These are phyloP conservation scores for Gigaspora rosea DNA, from an alignment of 192 early-diverging fungal species.

Conservation along the genomic window DNA sequence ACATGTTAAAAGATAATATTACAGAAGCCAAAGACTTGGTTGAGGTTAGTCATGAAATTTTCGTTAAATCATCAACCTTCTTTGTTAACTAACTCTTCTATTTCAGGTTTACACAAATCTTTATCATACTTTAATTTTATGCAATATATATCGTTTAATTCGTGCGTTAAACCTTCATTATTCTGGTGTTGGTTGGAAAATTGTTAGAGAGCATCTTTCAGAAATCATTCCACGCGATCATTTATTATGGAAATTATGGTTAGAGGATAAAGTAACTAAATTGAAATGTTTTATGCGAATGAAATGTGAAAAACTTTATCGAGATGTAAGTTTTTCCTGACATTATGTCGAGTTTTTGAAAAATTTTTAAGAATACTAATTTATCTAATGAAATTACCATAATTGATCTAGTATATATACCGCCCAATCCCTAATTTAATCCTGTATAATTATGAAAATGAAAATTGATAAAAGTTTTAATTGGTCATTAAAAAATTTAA, in stretches of 20 bases:
- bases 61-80: neutral
- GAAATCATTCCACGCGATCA: conserved; percentile 49
- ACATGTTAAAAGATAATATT: conserved; percentile 56
- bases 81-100: conserved; percentile 3
- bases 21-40: conserved; percentile 50
- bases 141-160: conserved; percentile 61
- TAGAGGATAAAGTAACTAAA: conserved; percentile 43
- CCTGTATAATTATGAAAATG: conserved; percentile 18
- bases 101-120: conserved; percentile 56
- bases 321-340: conserved; percentile 48
- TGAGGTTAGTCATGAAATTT: conserved; percentile 23
- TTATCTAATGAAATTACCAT: neutral
- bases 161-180: conserved; percentile 62
- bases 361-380: conserved; percentile 5
- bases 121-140: conserved; percentile 64
- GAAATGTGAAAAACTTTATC: conserved; percentile 68
- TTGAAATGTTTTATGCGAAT: conserved; percentile 67
- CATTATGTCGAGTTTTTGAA: neutral
- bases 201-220: conserved; percentile 54
- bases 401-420: conserved; percentile 41
- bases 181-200: conserved; percentile 57
- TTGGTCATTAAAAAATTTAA: too few relatives aligned
- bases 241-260: conserved; percentile 49
- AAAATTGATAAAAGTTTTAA: neutral
- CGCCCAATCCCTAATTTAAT: conserved; percentile 40